Conservation (phyloP, 768 basidiomycete genomes). For the Tephrocybe sp. region DNA sequence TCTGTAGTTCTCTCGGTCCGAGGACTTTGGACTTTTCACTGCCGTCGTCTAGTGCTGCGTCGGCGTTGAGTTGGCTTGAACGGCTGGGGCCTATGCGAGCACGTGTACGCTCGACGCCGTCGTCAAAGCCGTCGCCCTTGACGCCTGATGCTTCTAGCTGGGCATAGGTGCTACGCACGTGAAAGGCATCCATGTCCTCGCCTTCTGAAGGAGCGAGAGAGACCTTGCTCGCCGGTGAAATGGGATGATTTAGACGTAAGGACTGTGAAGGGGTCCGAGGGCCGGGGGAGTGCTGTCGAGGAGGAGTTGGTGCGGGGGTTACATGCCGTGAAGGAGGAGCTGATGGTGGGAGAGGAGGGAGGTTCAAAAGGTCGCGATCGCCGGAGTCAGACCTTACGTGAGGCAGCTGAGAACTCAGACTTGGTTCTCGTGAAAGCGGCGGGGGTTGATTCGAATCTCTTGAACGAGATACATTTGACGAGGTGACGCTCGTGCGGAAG, state of each 20-base stretch:
- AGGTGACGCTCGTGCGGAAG: slow-evolving; percentile 31
- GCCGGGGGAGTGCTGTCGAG: slow-evolving; percentile 20
- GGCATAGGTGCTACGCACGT: slow-evolving; percentile 86
- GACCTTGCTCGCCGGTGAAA: slow-evolving; percentile 45
- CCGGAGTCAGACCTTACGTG: slow-evolving; percentile 20
- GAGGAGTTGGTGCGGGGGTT: slow-evolving; percentile 28
- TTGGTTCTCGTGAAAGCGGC: too few species aligned
- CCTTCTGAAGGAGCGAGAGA: slow-evolving; percentile 75
- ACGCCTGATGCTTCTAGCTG: slow-evolving; percentile 90
- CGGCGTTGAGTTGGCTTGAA: slow-evolving; percentile 59
- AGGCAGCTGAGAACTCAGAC: too few species aligned
- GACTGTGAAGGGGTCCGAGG: slow-evolving; percentile 23
- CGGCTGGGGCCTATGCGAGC: slow-evolving; percentile 60
- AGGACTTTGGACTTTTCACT: slow-evolving; percentile 67
- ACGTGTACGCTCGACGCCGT: slow-evolving; percentile 91
- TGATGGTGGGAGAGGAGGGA: slow-evolving; percentile 34
- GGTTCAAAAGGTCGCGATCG: slow-evolving; percentile 23
- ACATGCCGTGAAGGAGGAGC: slow-evolving; percentile 25
- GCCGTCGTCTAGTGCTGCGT: slow-evolving; percentile 53
- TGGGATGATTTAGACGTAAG: slow-evolving; percentile 38
- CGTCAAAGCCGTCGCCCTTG: slow-evolving; percentile 91
- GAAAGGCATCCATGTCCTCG: slow-evolving; percentile 80
- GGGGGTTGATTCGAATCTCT: too few species aligned
- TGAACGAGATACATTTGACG: slow-evolving; percentile 27
- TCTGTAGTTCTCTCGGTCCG: slow-evolving; percentile 68